These are phyloP conservation scores for Colletotrichum higginsianum DNA, from an alignment of 2,329 filamentous ascomycete genomes.

Conservation along the genomic window DNA sequence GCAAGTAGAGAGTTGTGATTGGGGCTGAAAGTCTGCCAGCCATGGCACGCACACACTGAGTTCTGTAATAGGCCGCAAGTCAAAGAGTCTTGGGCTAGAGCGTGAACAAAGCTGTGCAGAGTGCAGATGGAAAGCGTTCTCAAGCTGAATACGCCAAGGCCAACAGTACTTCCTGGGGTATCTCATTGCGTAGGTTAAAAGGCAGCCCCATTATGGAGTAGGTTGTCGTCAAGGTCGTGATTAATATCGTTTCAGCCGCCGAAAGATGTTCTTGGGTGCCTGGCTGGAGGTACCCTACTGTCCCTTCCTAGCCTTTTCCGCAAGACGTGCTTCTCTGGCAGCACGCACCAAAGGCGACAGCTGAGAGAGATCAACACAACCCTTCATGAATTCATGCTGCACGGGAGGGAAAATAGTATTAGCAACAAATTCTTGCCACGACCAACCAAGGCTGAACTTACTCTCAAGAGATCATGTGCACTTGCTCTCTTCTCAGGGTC, in stretches of 20 bases:
- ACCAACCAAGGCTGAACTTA: slow-evolving; percentile 63
- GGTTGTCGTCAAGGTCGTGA: slow-evolving; percentile 40
- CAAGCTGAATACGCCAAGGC: slow-evolving; percentile 27
- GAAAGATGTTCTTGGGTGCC: slow-evolving; percentile 33
- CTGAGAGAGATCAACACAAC: slow-evolving; percentile 80
- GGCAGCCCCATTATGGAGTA: slow-evolving; percentile 28
- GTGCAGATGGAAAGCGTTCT: slow-evolving; percentile 22
- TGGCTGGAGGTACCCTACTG: slow-evolving; percentile 50
- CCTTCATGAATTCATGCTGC: slow-evolving; percentile 86
- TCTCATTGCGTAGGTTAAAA: slow-evolving; percentile 37
- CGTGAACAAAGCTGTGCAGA: slow-evolving; percentile 1
- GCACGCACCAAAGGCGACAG: slow-evolving; percentile 90
- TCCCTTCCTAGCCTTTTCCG: slow-evolving; percentile 84
- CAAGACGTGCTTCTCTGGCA: slow-evolving; percentile 85
- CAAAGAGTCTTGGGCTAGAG: neutral
- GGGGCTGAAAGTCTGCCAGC: slow-evolving; percentile 32
- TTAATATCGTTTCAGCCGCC: slow-evolving; percentile 41
- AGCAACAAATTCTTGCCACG: neutral
- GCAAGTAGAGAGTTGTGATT: slow-evolving; percentile 40
- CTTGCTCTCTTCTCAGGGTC: slow-evolving; percentile 97
- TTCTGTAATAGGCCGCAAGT: neutral
- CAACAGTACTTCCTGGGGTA: slow-evolving; percentile 39
- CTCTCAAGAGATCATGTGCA: slow-evolving; percentile 92
- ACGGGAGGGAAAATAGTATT: neutral
- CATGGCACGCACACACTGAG: slow-evolving; percentile 13